These are phyloP conservation scores for Hygrophoropsis aurantiaca DNA, from an alignment of 768 basidiomycete genomes.

Conservation along the genomic window DNA sequence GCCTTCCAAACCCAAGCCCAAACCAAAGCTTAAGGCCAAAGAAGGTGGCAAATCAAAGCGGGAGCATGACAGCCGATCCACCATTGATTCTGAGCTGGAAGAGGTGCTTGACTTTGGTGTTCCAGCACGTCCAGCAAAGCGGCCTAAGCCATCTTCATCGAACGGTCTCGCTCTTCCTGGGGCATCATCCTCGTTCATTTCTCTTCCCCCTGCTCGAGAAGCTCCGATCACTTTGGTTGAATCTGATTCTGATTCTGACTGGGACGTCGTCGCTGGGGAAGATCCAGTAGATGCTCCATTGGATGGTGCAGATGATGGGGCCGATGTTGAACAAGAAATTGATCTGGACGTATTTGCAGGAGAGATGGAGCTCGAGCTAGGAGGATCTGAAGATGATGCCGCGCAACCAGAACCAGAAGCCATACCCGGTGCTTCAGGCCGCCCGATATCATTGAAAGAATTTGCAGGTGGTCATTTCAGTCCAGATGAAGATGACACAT, in stretches of 20 bases:
- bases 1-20: conserved; percentile 13
- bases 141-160: conserved; percentile 25
- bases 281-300: conserved; percentile 15
- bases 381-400: conserved; percentile 47
- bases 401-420: conserved; percentile 35
- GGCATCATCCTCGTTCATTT: conserved; percentile 25
- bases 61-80: conserved; percentile 14
- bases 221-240: conserved; percentile 27
- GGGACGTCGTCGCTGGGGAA: conserved; percentile 44
- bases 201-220: conserved; percentile 27
- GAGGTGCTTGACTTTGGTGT: conserved; percentile 51
- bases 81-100: conserved; percentile 34
- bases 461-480: conserved; percentile 43
- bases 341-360: conserved; percentile 34
- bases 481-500: conserved; percentile 48
- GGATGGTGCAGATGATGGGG: conserved; percentile 24
- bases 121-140: conserved; percentile 41
- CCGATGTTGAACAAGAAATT: conserved; percentile 26
- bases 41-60: conserved; percentile 20
- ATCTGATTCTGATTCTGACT: conserved; percentile 50
- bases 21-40: conserved; percentile 26
- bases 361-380: conserved; percentile 35
- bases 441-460: conserved; percentile 51
- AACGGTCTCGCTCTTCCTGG: conserved; percentile 41
- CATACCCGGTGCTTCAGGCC: conserved; percentile 17